phyloP scores from a whole-genome alignment of 228 moss, liverwort and hornwort genomes.

The Sphagnum fallax region DNA sequence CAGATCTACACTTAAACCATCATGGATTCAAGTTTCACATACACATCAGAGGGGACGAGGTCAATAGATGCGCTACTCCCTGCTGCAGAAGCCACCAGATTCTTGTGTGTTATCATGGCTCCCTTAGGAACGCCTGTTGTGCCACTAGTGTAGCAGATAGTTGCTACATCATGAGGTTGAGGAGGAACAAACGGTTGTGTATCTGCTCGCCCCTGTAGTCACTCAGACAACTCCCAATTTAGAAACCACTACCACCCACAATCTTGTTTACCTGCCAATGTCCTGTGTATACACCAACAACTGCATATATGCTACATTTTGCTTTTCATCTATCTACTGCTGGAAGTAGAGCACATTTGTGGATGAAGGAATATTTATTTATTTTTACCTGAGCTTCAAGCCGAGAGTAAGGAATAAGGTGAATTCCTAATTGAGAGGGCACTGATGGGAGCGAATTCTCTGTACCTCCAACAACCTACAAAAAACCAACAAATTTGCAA shows the following conservation, averaged over 20 bases:
- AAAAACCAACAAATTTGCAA: no score
- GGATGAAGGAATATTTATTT: no score
- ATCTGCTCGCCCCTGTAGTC: conserved; percentile 52
- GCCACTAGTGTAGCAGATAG: conserved; percentile 96
- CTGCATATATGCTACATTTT: no score
- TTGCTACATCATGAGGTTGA: conserved; percentile 70
- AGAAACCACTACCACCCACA: no score
- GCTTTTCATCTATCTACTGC: no score
- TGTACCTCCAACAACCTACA: conserved; percentile 60
- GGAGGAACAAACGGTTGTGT: conserved; percentile 71
- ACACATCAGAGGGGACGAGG: conserved; percentile 58
- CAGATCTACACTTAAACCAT: no score
- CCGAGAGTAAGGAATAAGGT: conserved; percentile 58
- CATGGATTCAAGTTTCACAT: conserved; percentile 4
- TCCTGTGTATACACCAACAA: no score
- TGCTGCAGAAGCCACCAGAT: conserved; percentile 68
- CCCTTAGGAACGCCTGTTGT: conserved; percentile 99
- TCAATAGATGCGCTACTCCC: conserved; percentile 36
- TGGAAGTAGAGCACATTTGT: no score
- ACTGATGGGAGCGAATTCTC: conserved; percentile 44
- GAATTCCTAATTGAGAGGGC: conserved; percentile 63
- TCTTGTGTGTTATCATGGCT: conserved; percentile 76
- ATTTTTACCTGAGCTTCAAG: conserved; percentile 65
- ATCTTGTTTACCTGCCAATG: no score
- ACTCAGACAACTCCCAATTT: no score